These are phyloP conservation scores for Juglanconis sp. DNA, from an alignment of 2,329 filamentous ascomycete genomes.

Conservation along the genomic window DNA sequence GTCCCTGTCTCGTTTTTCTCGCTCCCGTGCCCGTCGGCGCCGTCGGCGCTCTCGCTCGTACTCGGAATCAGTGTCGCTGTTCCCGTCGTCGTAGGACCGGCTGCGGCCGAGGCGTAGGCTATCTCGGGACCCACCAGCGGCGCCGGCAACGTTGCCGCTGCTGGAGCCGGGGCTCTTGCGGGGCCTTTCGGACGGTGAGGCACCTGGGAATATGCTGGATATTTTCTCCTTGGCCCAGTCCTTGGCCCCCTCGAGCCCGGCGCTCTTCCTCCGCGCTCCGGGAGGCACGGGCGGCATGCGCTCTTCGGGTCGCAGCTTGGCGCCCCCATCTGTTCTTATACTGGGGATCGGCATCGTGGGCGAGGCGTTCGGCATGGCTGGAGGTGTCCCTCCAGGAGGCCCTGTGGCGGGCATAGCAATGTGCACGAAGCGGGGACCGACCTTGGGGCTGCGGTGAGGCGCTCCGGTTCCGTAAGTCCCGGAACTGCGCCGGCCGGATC, in stretches of 20 bases:
- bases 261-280: constrained; percentile 5
- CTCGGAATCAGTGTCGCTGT: constrained; percentile 26
- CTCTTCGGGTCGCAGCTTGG: constrained; percentile 22
- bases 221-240: constrained; percentile 35
- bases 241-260: constrained; percentile 10
- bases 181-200: constrained; percentile 32
- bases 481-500: constrained; percentile 19
- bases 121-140: constrained; percentile 34
- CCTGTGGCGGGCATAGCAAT: constrained; percentile 23
- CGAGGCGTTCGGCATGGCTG: not conserved
- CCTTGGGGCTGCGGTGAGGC: constrained; percentile 12
- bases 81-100: constrained; percentile 40
- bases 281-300: not conserved
- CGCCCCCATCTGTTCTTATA: constrained; percentile 9
- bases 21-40: constrained; percentile 29
- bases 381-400: constrained; percentile 7
- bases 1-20: constrained; percentile 33
- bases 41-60: constrained; percentile 19
- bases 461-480: not conserved
- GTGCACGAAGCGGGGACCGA: constrained; percentile 12
- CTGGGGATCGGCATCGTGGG: not conserved
- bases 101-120: constrained; percentile 36
- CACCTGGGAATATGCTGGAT: constrained; percentile 39
- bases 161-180: constrained; percentile 33
- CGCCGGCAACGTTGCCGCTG: constrained; percentile 17